Evolutionary conservation across 768 basidiomycete genomes (phyloP).

Genomic region (Polyporus arcularius): DNA sequence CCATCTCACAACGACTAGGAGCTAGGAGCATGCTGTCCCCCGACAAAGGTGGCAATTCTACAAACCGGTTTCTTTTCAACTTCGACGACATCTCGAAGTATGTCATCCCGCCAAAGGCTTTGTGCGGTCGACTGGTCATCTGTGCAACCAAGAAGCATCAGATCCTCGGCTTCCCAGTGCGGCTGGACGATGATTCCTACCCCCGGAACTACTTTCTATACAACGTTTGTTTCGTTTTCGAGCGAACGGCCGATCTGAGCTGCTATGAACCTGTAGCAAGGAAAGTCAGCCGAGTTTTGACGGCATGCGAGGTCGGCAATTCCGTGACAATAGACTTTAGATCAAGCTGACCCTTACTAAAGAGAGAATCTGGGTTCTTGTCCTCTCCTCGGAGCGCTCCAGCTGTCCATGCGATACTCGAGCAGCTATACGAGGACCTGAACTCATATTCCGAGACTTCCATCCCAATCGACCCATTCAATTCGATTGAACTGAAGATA

Average conservation of each 20-base stretch:
- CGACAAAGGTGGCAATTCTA: constrained; percentile 27
- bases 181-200: constrained; percentile 66
- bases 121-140: constrained; percentile 88
- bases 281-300: constrained; percentile 89
- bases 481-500: constrained; percentile 93
- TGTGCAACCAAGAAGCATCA: constrained; percentile 81
- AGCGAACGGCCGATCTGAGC: constrained; percentile 85
- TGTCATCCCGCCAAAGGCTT: constrained; percentile 83
- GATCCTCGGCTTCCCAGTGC: constrained; percentile 90
- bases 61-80: constrained; percentile 68
- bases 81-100: constrained; percentile 93
- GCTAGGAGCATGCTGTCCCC: constrained; percentile 39
- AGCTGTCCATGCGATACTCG: constrained; percentile 79
- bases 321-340: not conserved
- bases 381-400: constrained; percentile 70
- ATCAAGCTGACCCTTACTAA: not conserved
- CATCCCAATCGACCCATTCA: constrained; percentile 87
- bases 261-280: constrained; percentile 96
- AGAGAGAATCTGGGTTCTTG: constrained; percentile 90
- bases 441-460: constrained; percentile 98
- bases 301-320: constrained; percentile 78
- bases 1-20: constrained; percentile 44
- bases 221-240: constrained; percentile 97
- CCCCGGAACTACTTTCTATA: constrained; percentile 87
- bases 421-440: constrained; percentile 95